Evolutionary conservation across 2,329 filamentous ascomycete species (phyloP), one percentile per base, ranked within the genome.

Genomic region (Pseudocercospora fuligena): DNA sequence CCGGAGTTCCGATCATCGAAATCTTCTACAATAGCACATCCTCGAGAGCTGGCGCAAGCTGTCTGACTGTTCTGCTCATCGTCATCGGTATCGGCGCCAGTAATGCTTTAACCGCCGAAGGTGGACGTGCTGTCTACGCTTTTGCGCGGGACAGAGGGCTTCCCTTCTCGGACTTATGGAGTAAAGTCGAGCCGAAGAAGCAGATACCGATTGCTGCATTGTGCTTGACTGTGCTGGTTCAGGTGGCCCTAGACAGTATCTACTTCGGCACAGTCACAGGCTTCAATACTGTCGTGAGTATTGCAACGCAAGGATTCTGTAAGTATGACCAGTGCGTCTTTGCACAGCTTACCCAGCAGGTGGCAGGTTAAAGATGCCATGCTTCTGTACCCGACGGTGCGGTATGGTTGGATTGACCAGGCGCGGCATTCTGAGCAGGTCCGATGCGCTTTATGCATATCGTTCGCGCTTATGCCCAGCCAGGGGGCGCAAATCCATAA

Each of bases 301-400:
- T 88, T 61, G 82, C 85, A 0, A 88, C 86, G 0, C 82, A 86
- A 67, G 86, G 86, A 0, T 88, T 88, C 70, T 88, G 64, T 67
- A 40, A 59, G 64, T 65, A 31, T 19, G 11, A 56, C 25, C 25
- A 56, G 51, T 31, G 27, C 16, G 51, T 14, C 25, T 29, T 56
- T 31, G 27, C 27, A 56, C 51, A 54, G 23, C 49, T 54, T 29
- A 25, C 49, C 49, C 49, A 27, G 49, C 21, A 54, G 49, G 21
- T 21, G 49, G 19, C 49, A 54, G 19, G 9, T 25, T 31, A 54
- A 25, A 27, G 19, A 54, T 54, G 49, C 49, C 14, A n/a, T 56
- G 27, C 27, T 27, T 31, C 14, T 16, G 51, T 27, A 19, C 16
- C 27, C 23, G 27, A 56, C 14, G 51, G 1, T 19, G 25, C 27